A percentile compares a stretch with the other conserved stretches of the same genome.
phyloP scores from a whole-genome alignment of 2,329 filamentous ascomycete species.

The Aureobasidium melanogenum region DNA sequence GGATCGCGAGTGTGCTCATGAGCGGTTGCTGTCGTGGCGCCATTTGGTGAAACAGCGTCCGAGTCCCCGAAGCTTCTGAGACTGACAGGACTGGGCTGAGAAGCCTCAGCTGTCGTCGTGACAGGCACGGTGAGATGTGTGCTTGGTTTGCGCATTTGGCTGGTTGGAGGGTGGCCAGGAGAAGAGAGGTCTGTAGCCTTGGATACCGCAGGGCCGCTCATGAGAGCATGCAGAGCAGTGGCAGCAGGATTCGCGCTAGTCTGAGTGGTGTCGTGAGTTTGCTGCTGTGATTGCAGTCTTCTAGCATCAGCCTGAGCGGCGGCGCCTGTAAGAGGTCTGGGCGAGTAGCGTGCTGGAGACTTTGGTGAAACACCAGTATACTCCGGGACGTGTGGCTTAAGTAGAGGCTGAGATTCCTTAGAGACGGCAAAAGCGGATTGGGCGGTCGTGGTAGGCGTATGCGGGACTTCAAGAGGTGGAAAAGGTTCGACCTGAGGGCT shows the following conservation, averaged over 20 bases:
- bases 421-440: constrained; percentile 18
- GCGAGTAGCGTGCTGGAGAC: constrained; percentile 31
- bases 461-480: constrained; percentile 29
- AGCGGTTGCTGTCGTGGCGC: constrained; percentile 33
- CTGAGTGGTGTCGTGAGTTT: constrained; percentile 26
- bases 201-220: constrained; percentile 34
- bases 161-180: constrained; percentile 34
- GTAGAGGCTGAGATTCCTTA: constrained; percentile 19
- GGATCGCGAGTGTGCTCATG: constrained; percentile 10
- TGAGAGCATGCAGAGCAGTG: constrained; percentile 36
- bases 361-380: constrained; percentile 16
- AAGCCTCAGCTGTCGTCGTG: constrained; percentile 31
- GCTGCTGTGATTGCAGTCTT: constrained; percentile 30
- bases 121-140: constrained; percentile 44
- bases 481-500: constrained; percentile 35
- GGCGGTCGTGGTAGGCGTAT: constrained; percentile 28
- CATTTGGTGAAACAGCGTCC: constrained; percentile 31
- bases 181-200: constrained; percentile 35
- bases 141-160: constrained; percentile 38
- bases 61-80: constrained; percentile 45
- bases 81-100: constrained; percentile 46
- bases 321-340: constrained; percentile 37
- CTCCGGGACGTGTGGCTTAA: constrained; percentile 19
- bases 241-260: constrained; percentile 41
- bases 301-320: constrained; percentile 41